Conservation (phyloP, 1,284 basidiomycete species). For the Ceratobasidium sp. region DNA sequence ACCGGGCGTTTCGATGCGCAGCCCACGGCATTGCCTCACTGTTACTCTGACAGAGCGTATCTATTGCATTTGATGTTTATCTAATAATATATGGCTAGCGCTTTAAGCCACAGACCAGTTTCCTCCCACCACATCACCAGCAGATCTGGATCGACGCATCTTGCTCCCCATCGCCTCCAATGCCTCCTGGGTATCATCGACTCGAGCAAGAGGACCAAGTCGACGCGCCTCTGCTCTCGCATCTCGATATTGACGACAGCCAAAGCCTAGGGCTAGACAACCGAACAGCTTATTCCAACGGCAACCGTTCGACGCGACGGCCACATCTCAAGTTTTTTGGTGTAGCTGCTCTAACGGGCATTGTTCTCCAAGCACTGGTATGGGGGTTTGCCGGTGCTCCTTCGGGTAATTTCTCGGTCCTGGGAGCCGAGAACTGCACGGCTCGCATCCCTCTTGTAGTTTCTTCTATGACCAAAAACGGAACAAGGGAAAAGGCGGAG, state of each 20-base stretch:
- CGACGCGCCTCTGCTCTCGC: slow-evolving; percentile 1
- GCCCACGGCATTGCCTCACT: neutral
- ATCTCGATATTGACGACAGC: slow-evolving; percentile 45
- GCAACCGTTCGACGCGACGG: neutral
- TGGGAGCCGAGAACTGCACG: neutral
- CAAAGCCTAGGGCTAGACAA: slow-evolving; percentile 44
- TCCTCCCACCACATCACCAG: neutral
- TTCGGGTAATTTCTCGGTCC: neutral
- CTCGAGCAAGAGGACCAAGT: slow-evolving; percentile 6
- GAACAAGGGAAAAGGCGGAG: neutral
- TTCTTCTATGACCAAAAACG: neutral
- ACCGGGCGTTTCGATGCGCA: no score
- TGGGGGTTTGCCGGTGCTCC: neutral
- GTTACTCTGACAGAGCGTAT: neutral
- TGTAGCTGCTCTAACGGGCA: neutral
- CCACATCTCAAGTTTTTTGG: neutral
- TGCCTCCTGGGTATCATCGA: neutral
- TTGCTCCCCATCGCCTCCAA: neutral
- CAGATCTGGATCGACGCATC: neutral
- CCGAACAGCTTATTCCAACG: neutral
- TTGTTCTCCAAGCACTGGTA: slow-evolving; percentile 4
- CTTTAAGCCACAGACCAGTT: neutral
- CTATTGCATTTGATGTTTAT: no score
- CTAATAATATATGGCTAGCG: no score
- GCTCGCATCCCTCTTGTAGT: neutral